A percentile compares a stretch with the other conserved stretches of the same genome.
These are phyloP conservation scores for Dendrothele bispora DNA, from an alignment of 768 basidiomycete genomes.

Conservation along the genomic window DNA sequence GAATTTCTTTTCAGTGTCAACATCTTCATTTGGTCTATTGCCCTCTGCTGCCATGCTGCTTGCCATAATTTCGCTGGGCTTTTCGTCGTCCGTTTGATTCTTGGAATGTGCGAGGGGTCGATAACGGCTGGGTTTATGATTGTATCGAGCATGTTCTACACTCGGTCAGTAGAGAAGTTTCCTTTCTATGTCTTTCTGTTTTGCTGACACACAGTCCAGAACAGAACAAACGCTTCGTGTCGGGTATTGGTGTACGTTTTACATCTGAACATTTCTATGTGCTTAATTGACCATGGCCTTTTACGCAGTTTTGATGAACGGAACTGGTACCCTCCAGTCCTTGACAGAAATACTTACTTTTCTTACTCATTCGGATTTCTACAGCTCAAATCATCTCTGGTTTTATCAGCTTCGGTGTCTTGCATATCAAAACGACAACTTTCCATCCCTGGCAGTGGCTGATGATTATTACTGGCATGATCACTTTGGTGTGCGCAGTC, in stretches of 20 bases:
- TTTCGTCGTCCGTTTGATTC: constrained; percentile 61
- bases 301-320: constrained; percentile 68
- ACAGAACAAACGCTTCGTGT: constrained; percentile 67
- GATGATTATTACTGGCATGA: constrained; percentile 68
- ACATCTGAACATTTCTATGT: not conserved
- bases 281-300: not conserved
- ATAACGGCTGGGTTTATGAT: constrained; percentile 80
- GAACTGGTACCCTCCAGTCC: constrained; percentile 46
- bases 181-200: not conserved
- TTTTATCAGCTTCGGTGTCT: constrained; percentile 59
- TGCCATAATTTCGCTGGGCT: constrained; percentile 69
- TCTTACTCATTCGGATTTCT: not conserved
- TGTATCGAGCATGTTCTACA: too few species aligned
- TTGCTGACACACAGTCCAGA: constrained; percentile 30
- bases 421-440: constrained; percentile 41
- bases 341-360: not conserved
- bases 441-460: constrained; percentile 64
- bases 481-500: constrained; percentile 54
- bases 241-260: constrained; percentile 74
- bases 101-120: constrained; percentile 72
- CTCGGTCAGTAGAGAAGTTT: constrained; percentile 31
- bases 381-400: constrained; percentile 68
- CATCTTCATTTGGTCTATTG: constrained; percentile 63
- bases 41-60: constrained; percentile 62
- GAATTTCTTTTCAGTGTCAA: constrained; percentile 32